Percentiles rank a stretch among this genome's conserved stretches.
Conservation (phyloP, 2,329 filamentous ascomycete genomes). For the Exophiala spinifera region DNA sequence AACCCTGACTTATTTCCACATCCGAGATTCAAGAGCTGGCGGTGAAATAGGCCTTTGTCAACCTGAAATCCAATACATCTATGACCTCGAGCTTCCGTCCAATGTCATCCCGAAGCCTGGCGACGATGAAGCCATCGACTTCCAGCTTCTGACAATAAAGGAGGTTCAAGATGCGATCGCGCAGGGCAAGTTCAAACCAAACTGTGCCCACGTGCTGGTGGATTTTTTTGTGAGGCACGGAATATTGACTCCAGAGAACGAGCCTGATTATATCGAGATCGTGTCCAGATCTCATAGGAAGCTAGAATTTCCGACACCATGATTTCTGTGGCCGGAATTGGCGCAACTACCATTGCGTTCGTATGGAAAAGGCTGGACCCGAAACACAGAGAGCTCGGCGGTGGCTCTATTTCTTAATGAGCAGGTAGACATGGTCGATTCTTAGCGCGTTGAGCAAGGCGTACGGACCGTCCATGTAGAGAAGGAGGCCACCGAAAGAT, state of each 20-base stretch:
- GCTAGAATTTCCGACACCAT: slow-evolving; percentile 73
- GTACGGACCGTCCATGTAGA: slow-evolving; percentile 89
- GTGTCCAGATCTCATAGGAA: slow-evolving; percentile 70
- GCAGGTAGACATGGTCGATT: slow-evolving; percentile 89
- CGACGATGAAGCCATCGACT: slow-evolving; percentile 86
- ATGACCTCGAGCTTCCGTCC: slow-evolving; percentile 74
- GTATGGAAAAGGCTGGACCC: slow-evolving; percentile 18
- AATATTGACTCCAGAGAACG: slow-evolving; percentile 73
- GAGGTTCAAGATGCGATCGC: slow-evolving; percentile 69
- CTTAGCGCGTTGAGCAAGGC: slow-evolving; percentile 90
- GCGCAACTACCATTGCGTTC: slow-evolving; percentile 19
- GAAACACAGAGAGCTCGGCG: neutral
- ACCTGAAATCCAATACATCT: slow-evolving; percentile 88
- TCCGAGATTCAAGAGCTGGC: slow-evolving; percentile 70
- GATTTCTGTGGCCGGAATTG: slow-evolving; percentile 5
- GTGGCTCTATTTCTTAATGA: slow-evolving; percentile 75
- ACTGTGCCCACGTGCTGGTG: slow-evolving; percentile 77
- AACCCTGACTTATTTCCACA: slow-evolving; percentile 78
- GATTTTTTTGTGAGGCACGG: slow-evolving; percentile 90
- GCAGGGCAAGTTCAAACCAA: slow-evolving; percentile 82
- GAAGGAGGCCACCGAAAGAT: slow-evolving; percentile 86
- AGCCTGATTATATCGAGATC: slow-evolving; percentile 75
- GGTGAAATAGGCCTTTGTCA: slow-evolving; percentile 80
- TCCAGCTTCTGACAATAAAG: slow-evolving; percentile 73
- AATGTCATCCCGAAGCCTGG: slow-evolving; percentile 70